These are phyloP conservation scores for Ogataea chonburiensis DNA, from an alignment of 805 yeast genomes.

Conservation along the genomic window DNA sequence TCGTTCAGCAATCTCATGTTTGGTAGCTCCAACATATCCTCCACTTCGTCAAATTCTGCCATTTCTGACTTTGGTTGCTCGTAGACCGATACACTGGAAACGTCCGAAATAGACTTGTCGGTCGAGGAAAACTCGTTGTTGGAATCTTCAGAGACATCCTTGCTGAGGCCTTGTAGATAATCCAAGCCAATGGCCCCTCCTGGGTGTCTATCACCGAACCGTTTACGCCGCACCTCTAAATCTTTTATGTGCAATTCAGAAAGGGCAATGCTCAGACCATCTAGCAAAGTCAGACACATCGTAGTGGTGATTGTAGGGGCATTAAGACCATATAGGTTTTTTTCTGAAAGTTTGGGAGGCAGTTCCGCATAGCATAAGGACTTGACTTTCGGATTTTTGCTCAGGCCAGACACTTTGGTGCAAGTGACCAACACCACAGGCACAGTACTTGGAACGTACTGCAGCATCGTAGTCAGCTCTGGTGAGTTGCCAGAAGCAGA, in stretches of 20 bases:
- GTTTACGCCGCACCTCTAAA: constrained; percentile 46
- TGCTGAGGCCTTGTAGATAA: constrained; percentile 24
- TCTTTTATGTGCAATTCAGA: constrained; percentile 66
- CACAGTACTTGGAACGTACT: constrained; percentile 52
- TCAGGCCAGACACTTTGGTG: constrained; percentile 52
- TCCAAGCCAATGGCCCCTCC: constrained; percentile 85
- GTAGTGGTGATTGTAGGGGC: constrained; percentile 90
- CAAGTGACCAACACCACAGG: constrained; percentile 67
- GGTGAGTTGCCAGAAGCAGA: constrained; percentile 84
- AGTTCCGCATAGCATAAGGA: constrained; percentile 61
- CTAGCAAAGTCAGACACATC: constrained; percentile 70
- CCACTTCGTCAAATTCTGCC: constrained; percentile 2
- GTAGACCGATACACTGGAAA: constrained; percentile 17
- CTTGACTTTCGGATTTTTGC: constrained; percentile 47
- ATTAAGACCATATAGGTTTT: constrained; percentile 68
- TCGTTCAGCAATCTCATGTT: constrained; percentile 24
- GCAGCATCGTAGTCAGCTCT: constrained; percentile 58
- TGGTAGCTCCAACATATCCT: constrained; percentile 20
- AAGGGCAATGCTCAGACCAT: constrained; percentile 72
- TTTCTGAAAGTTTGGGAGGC: constrained; percentile 58
- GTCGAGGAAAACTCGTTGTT: constrained; percentile 18
- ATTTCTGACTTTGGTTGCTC: constrained; percentile 8
- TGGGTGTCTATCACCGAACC: constrained; percentile 77
- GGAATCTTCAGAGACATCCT: not conserved
- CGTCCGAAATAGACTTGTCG: constrained; percentile 15